Base-by-base conservation (phyloP, 176 grass and related monocot species). In the Saccharum officinarum region DNA sequence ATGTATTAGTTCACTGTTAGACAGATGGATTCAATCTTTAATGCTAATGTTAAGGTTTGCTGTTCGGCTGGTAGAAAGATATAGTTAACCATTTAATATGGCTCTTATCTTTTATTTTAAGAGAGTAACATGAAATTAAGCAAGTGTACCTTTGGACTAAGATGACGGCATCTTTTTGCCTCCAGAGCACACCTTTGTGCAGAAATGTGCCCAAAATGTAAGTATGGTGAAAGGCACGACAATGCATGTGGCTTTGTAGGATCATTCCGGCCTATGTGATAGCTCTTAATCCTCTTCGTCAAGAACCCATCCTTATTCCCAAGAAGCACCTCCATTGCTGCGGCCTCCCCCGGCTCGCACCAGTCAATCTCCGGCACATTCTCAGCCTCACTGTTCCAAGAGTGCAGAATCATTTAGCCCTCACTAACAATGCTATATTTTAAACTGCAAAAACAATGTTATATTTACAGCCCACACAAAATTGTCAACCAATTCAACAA, bases 131-230 rank as follows among this genome's bases (percentile, higher is more conserved):
- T 26, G 59, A 73, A 44, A 75, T 65, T 31, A 73, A 84, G 59
- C 1, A 81, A 73, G 26, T 23, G 14, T 7, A 98, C 95, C 93
- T 93, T 83, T 14, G 91, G 89, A 77, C 80, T 92, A 81, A 90
- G 86, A 69, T 85, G 92, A 36, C 78, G 90, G 4, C 52, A 26
- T 13, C 71, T 83, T 78, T 85, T 86, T 46, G 95, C 93, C 83
- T 98, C 95, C 0, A 98, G 63, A 52, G 91, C 95, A 78, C 93
- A 98, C 22, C 95, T 81, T 69, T 95, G 95, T 42, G 93, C 93
- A n/a, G 93, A 95, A 78, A 98, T 95, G 33, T 98, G 93, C 73
- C 95, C 95, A 87, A 98, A 98, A 78, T 98, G 95, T 64, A 98
- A 79, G 84, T 98, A 98, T 13, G 95, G 93, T 0, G 95, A 98